Percentiles rank a stretch among this genome's conserved stretches.
These are phyloP conservation scores for Mycena crocata DNA, from an alignment of 768 basidiomycete species.

Conservation along the genomic window DNA sequence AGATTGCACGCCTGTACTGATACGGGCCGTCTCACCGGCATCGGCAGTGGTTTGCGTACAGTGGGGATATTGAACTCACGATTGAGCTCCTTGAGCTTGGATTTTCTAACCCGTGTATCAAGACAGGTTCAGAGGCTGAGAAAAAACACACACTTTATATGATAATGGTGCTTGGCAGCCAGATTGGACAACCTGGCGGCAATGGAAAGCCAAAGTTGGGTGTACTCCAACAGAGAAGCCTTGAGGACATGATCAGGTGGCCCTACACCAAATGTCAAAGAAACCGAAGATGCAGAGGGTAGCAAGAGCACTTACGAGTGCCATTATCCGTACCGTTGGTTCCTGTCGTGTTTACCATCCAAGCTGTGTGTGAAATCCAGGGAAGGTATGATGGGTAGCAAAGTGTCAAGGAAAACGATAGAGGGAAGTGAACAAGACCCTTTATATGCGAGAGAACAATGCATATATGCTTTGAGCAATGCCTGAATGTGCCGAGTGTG, in stretches of 20 bases:
- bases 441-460: no score
- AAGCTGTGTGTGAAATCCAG: no score
- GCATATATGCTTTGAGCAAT: no score
- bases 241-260: slow-evolving; percentile 5
- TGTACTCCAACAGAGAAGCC: background rate
- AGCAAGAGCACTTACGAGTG: slow-evolving; percentile 7
- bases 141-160: background rate
- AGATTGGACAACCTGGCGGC: background rate
- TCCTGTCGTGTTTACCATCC: slow-evolving; percentile 10
- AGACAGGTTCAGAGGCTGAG: background rate
- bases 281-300: background rate
- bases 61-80: slow-evolving; percentile 6
- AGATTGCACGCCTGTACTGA: no score
- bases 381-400: no score
- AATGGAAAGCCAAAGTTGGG: background rate
- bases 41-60: slow-evolving; percentile 3
- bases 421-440: no score
- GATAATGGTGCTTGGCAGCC: background rate
- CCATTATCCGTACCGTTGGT: slow-evolving; percentile 4
- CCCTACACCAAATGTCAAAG: background rate
- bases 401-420: no score
- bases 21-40: no score
- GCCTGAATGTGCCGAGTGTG: no score
- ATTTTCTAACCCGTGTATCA: background rate
- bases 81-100: slow-evolving; percentile 6